Evolutionary conservation across 2,329 filamentous ascomycete genomes (phyloP).

Genomic region (Scedosporium apiospermum): DNA sequence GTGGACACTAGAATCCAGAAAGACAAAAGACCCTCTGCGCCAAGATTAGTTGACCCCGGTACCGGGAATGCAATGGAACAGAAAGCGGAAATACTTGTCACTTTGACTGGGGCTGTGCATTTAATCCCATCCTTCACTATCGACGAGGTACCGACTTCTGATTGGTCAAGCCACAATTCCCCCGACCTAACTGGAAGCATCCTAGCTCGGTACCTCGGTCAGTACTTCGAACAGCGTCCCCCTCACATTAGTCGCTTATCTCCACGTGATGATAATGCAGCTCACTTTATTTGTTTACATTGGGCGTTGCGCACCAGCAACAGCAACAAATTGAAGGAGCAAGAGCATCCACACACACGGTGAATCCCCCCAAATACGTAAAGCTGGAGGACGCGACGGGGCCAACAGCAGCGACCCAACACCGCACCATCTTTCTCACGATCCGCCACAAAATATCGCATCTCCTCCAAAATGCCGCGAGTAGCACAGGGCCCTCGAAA

Average conservation of each 20-base stretch:
- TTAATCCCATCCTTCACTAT: too few species aligned
- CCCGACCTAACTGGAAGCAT: too few species aligned
- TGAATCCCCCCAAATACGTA: not conserved
- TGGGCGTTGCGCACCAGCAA: not conserved
- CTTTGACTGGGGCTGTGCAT: too few species aligned
- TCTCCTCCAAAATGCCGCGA: constrained; percentile 40
- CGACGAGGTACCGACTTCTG: too few species aligned
- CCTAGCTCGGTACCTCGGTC: too few species aligned
- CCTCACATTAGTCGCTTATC: not conserved
- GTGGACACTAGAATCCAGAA: not conserved
- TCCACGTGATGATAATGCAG: constrained; percentile 4
- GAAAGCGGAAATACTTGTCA: too few species aligned
- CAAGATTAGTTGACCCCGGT: too few species aligned
- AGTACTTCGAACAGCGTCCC: too few species aligned
- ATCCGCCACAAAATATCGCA: not conserved
- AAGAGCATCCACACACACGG: not conserved
- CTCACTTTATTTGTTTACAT: constrained; percentile 7
- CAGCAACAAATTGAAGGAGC: not conserved
- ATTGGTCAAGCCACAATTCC: too few species aligned
- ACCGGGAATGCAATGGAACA: too few species aligned
- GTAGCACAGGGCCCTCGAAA: constrained; percentile 45
- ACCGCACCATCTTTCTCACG: not conserved
- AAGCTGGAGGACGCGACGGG: not conserved
- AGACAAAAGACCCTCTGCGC: too few species aligned
- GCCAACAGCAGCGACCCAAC: not conserved